A percentile compares a stretch with the other conserved stretches of the same genome.
These are phyloP conservation scores for Annona cherimola DNA, from an alignment of 164 flowering plant genomes.

Conservation along the genomic window DNA sequence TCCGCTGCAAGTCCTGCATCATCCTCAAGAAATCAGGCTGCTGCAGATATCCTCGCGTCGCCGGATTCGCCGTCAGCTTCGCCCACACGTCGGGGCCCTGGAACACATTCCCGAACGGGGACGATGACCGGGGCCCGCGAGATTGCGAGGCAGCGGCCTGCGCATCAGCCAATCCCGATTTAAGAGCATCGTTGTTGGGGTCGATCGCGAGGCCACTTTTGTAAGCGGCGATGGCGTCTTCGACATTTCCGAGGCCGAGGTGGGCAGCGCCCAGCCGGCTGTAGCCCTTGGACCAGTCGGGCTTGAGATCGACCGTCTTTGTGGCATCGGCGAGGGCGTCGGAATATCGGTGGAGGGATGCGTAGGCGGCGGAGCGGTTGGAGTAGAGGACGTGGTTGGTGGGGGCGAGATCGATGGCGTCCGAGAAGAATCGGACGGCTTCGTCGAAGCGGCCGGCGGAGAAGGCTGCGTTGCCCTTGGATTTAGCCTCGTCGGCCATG, in stretches of 20 bases:
- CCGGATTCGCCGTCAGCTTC: conserved; percentile 76
- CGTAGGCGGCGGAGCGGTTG: conserved; percentile 92
- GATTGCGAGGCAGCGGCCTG: conserved; percentile 33
- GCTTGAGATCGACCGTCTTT: conserved; percentile 82
- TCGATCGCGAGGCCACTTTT: conserved; percentile 78
- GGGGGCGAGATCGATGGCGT: conserved; percentile 77
- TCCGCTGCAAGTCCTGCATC: conserved; percentile 85
- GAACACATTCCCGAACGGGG: conserved; percentile 73
- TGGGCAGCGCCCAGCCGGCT: conserved; percentile 91
- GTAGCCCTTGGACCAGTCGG: conserved; percentile 89
- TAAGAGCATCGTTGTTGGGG: conserved; percentile 71
- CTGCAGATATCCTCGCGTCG: conserved; percentile 53
- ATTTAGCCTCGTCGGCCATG: conserved; percentile 96
- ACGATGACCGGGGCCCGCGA: conserved; percentile 15
- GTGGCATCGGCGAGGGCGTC: conserved; percentile 73
- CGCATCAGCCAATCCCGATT: conserved; percentile 75
- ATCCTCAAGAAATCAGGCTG: conserved; percentile 85
- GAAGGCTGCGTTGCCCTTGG: conserved; percentile 97
- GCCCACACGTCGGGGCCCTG: conserved; percentile 89
- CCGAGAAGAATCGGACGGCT: conserved; percentile 70
- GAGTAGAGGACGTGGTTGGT: conserved; percentile 92
- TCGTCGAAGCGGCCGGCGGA: conserved; percentile 55
- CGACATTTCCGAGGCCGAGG: conserved; percentile 41
- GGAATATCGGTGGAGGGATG: conserved; percentile 63
- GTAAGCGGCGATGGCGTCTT: conserved; percentile 66